Base-by-base conservation (phyloP, 2,329 filamentous ascomycete species). In the Trichophyton rubrum region DNA sequence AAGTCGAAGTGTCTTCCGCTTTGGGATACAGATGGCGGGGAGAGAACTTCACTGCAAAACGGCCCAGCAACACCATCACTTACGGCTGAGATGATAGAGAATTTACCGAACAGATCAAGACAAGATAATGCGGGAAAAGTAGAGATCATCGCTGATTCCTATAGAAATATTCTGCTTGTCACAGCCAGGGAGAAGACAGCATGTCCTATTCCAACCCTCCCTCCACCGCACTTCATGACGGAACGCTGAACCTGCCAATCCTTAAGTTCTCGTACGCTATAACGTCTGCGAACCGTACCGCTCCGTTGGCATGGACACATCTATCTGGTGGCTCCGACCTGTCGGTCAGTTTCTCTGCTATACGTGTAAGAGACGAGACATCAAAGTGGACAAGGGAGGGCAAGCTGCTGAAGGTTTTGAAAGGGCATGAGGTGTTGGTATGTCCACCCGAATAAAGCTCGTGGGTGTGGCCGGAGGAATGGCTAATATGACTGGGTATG, bases 181-280 rank as follows among this genome's bases (percentile, higher is more conserved):
- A n/a, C 22, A 15, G 45, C 11, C 45, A 27, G 6, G 6, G 22
- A 33, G 27, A 35, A 55, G 45, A 55, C 24, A 55, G 3, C 24
- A 55, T 55, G 51, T 35, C 51, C 4, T 35, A 55, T 22, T 13
- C 45, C 13, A 47, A 47, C 24, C 5, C 33, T 30, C 7, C 51
- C n/a, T 20, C 30, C 8, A n/a, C 30, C 13, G 51, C 13, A 55
- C 15, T 3, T 11, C 51, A 24, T 9, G 2, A 55, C 27, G n/a
- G 51, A 55, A 55, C 27, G 33, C 17, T 66, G 17, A 59, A 41
- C 3, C 49, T 66, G 17, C 62, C 68, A 2, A 65, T 71, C 60
- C 47, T 69, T n/a, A 78, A 78, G 61, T 78, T 77, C 65, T 78
- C 76, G 20, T 72, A 75, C 64, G 72, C 75, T 15, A 75, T 71